These are phyloP conservation scores for Ogataea trehalophila DNA, from an alignment of 805 yeast genomes.

Conservation along the genomic window DNA sequence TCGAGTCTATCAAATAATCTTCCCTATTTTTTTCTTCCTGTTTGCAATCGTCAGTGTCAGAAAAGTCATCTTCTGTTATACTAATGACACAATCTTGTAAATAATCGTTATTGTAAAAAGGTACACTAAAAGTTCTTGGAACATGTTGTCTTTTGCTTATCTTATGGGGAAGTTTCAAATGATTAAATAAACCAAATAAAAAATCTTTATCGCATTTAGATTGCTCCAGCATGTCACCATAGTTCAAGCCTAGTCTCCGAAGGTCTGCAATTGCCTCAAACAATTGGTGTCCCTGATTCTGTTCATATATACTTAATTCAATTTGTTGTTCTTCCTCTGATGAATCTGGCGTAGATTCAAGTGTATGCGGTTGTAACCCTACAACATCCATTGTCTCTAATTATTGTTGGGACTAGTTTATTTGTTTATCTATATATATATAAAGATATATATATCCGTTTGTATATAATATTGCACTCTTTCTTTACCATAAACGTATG, in stretches of 20 bases:
- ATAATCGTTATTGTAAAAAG: constrained; percentile 19
- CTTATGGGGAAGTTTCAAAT: constrained; percentile 6
- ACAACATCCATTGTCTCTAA: neutral
- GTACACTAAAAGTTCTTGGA: neutral
- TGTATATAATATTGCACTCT: too few species aligned
- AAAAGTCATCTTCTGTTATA: constrained; percentile 35
- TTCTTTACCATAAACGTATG: too few species aligned
- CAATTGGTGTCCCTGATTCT: constrained; percentile 11
- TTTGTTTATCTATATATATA: too few species aligned
- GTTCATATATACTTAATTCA: constrained; percentile 6
- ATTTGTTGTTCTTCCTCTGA: constrained; percentile 3
- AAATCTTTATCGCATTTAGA: constrained; percentile 16
- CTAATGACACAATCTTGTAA: constrained; percentile 11
- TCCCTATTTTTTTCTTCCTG: constrained; percentile 1
- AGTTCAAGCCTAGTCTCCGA: constrained; percentile 18
- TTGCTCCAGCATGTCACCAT: constrained; percentile 12
- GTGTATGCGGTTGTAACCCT: neutral
- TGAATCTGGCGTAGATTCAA: too few species aligned
- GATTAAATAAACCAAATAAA: constrained; percentile 8
- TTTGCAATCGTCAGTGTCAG: constrained; percentile 28
- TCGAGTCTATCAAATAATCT: constrained; percentile 1
- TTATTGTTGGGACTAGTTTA: neutral
- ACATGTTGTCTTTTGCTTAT: neutral
- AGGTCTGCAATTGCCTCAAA: constrained; percentile 22
- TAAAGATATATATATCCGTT: too few species aligned